These are phyloP conservation scores for Cercospora canescens DNA, from an alignment of 2,329 filamentous ascomycete genomes.

Conservation along the genomic window DNA sequence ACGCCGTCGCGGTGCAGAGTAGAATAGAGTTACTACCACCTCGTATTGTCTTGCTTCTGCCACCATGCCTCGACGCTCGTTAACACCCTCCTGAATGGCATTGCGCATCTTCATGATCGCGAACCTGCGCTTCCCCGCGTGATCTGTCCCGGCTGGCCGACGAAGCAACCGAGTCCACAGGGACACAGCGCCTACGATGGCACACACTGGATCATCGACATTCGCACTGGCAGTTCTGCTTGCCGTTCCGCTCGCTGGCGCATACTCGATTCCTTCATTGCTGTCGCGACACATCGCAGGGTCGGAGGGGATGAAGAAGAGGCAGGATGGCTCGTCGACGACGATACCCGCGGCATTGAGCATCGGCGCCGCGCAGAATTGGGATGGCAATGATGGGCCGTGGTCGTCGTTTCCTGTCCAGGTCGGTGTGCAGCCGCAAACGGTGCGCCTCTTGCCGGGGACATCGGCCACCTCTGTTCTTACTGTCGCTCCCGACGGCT, in stretches of 20 bases:
- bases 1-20: background rate
- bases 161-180: background rate
- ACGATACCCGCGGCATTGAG: constrained; percentile 35
- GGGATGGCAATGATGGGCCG: constrained; percentile 38
- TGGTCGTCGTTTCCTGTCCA: constrained; percentile 42
- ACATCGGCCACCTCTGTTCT: constrained; percentile 35
- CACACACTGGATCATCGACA: no score
- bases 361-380: constrained; percentile 39
- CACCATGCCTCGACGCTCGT: background rate
- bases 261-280: constrained; percentile 8
- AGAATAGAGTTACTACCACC: background rate
- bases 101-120: background rate
- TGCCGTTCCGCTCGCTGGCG: constrained; percentile 5
- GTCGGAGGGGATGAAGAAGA: background rate
- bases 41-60: background rate
- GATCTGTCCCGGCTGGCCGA: background rate
- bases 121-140: background rate
- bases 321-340: constrained; percentile 4
- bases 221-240: constrained; percentile 6
- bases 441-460: constrained; percentile 35
- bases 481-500: constrained; percentile 33
- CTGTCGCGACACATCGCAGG: constrained; percentile 5
- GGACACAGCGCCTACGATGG: background rate
- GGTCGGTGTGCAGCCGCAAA: constrained; percentile 35
- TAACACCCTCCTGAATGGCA: background rate